Percentiles rank a stretch among this genome's conserved stretches.
These are phyloP conservation scores for Scheffersomyces quercinus DNA, from an alignment of 1,139 yeast genomes.

Conservation along the genomic window DNA sequence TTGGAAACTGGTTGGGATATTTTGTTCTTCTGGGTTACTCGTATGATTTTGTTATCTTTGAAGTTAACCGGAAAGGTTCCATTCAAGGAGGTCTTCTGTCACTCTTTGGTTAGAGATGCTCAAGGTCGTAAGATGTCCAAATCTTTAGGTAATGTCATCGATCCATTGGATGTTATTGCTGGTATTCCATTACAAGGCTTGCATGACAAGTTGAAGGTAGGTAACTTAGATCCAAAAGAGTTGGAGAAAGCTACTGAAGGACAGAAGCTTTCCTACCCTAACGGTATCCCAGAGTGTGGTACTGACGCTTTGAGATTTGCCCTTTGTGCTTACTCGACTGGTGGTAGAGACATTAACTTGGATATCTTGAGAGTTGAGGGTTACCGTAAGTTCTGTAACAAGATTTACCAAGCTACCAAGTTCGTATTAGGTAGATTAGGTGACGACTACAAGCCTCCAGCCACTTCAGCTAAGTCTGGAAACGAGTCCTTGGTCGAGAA, in stretches of 20 bases:
- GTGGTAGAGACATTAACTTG: slow-evolving; percentile 96
- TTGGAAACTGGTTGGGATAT: slow-evolving; percentile 99
- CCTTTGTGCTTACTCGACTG: slow-evolving; percentile 96
- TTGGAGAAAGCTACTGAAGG: slow-evolving; percentile 85
- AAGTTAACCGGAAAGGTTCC: slow-evolving; percentile 91
- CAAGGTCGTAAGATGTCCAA: slow-evolving; percentile 99
- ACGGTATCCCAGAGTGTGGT: slow-evolving; percentile 99
- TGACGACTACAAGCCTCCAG: slow-evolving; percentile 78
- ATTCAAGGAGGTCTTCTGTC: slow-evolving; percentile 96
- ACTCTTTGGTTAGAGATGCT: slow-evolving; percentile 96
- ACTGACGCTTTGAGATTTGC: slow-evolving; percentile 98
- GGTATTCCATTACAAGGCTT: slow-evolving; percentile 82
- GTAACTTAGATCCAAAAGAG: slow-evolving; percentile 91
- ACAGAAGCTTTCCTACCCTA: slow-evolving; percentile 87
- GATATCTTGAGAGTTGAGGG: slow-evolving; percentile 98
- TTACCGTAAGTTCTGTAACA: slow-evolving; percentile 98
- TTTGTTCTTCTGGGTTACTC: slow-evolving; percentile 96
- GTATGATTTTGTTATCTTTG: slow-evolving; percentile 91
- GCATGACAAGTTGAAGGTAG: slow-evolving; percentile 73
- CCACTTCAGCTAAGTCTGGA: slow-evolving; percentile 60
- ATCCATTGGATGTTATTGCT: slow-evolving; percentile 88
- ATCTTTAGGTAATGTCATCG: slow-evolving; percentile 93
- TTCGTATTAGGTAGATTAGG: slow-evolving; percentile 94
- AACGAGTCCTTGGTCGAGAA: slow-evolving; percentile 90
- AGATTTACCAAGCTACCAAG: slow-evolving; percentile 98